Evolutionary conservation across 1,284 basidiomycete species (phyloP).

Genomic region (Lentinula novae-zelandiae): DNA sequence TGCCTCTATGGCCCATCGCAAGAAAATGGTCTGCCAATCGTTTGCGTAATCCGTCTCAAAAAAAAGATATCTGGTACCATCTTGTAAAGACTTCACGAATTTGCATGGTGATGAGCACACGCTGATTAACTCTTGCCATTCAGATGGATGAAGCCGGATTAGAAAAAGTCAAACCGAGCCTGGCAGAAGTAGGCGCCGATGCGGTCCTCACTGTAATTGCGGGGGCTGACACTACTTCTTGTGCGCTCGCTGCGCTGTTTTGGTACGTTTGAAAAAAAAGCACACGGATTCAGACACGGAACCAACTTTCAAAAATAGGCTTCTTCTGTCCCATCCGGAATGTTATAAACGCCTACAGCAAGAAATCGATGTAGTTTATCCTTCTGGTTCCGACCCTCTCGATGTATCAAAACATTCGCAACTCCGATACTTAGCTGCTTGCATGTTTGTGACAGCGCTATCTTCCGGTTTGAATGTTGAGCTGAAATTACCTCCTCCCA

Average conservation of each 20-base stretch:
- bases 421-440: constrained; percentile 47
- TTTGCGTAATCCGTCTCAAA: constrained; percentile 29
- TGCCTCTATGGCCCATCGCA: constrained; percentile 24
- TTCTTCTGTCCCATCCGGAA: constrained; percentile 40
- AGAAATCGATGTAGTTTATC: constrained; percentile 47
- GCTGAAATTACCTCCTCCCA: constrained; percentile 6
- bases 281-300: background rate
- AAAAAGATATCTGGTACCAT: constrained; percentile 47
- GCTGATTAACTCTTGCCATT: constrained; percentile 4
- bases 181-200: constrained; percentile 38
- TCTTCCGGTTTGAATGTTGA: constrained; percentile 8
- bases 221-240: constrained; percentile 55
- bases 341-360: constrained; percentile 40
- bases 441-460: constrained; percentile 37
- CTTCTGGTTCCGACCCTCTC: constrained; percentile 32
- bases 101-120: background rate
- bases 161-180: constrained; percentile 33
- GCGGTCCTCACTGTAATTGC: constrained; percentile 49
- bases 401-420: constrained; percentile 31
- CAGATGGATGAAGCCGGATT: constrained; percentile 45
- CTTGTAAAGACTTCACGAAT: constrained; percentile 24
- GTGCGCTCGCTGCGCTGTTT: constrained; percentile 37
- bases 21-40: constrained; percentile 30
- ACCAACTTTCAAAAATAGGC: constrained; percentile 11
- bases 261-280: constrained; percentile 20